Evolutionary conservation across 2,329 filamentous ascomycete species (phyloP).

Genomic region (Dothistroma pini): DNA sequence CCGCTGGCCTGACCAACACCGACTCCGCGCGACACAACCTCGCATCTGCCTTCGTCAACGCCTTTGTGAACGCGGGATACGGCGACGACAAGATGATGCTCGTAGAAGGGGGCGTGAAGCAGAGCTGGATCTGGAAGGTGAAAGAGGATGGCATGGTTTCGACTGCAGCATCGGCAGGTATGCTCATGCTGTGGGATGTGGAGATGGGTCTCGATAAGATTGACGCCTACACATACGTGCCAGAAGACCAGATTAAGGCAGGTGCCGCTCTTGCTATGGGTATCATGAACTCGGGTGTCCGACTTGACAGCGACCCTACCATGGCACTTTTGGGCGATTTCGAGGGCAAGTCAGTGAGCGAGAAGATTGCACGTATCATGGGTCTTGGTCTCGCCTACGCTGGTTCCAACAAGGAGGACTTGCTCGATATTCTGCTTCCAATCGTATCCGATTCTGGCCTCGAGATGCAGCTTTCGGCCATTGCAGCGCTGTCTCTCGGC

Average conservation of each 20-base stretch:
- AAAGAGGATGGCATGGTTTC: slow-evolving; percentile 98
- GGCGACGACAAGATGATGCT: slow-evolving; percentile 98
- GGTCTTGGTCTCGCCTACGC: slow-evolving; percentile 92
- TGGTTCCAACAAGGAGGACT: slow-evolving; percentile 84
- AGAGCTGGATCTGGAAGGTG: slow-evolving; percentile 98
- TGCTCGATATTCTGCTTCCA: slow-evolving; percentile 80
- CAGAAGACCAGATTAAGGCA: slow-evolving; percentile 81
- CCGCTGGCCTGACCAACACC: slow-evolving; percentile 87
- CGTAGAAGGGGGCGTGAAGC: slow-evolving; percentile 73
- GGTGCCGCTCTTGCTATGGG: slow-evolving; percentile 90
- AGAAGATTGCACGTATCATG: slow-evolving; percentile 87
- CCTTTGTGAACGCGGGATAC: slow-evolving; percentile 93
- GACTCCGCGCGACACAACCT: slow-evolving; percentile 96
- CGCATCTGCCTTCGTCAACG: slow-evolving; percentile 93
- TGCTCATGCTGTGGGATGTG: slow-evolving; percentile 88
- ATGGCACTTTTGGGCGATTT: slow-evolving; percentile 83
- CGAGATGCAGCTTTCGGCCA: slow-evolving; percentile 93
- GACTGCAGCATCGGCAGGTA: slow-evolving; percentile 88
- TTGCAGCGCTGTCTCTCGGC: slow-evolving; percentile 88
- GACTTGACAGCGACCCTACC: slow-evolving; percentile 83
- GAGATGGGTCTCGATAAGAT: slow-evolving; percentile 90
- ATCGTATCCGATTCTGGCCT: slow-evolving; percentile 79
- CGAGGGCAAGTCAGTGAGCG: slow-evolving; percentile 69
- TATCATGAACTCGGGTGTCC: slow-evolving; percentile 91
- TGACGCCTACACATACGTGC: slow-evolving; percentile 85